Evolutionary conservation across 176 grass and related monocot species (phyloP).

Genomic region (Oryza glaberrima): DNA sequence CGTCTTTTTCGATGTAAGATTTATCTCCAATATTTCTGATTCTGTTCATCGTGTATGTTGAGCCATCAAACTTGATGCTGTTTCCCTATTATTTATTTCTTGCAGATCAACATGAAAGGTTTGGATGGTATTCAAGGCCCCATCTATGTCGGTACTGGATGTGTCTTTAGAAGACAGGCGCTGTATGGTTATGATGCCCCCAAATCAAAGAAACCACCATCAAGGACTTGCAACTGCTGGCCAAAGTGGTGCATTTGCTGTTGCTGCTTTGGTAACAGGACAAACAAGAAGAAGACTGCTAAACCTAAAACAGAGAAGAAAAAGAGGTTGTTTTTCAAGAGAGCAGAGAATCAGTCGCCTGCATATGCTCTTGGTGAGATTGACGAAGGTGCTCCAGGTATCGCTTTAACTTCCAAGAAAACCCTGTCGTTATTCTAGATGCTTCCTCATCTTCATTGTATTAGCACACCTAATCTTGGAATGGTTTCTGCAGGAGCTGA

Average conservation of each 20-base stretch:
- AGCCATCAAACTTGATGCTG: background rate
- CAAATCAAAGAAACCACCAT: conserved; percentile 83
- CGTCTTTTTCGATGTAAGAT: conserved; percentile 96
- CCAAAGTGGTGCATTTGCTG: conserved; percentile 75
- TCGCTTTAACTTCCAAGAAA: background rate
- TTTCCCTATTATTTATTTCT: conserved; percentile 28
- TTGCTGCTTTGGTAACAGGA: conserved; percentile 55
- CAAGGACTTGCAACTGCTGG: conserved; percentile 88
- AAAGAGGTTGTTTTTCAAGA: conserved; percentile 64
- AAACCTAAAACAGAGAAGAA: conserved; percentile 77
- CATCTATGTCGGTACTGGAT: conserved; percentile 95
- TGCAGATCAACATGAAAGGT: conserved; percentile 99
- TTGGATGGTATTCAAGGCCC: conserved; percentile 98
- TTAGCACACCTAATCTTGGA: background rate
- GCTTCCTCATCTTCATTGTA: background rate
- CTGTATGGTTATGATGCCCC: conserved; percentile 89
- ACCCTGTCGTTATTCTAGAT: background rate
- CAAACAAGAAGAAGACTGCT: conserved; percentile 63
- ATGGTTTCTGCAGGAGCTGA: conserved; percentile 46
- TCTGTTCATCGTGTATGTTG: background rate
- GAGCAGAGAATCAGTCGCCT: conserved; percentile 60
- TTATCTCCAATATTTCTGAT: background rate
- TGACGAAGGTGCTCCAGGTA: conserved; percentile 66
- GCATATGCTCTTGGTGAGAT: conserved; percentile 73
- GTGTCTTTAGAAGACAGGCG: conserved; percentile 80